Base-by-base conservation (phyloP, 768 basidiomycete species). In the Serpula lacrymans region DNA sequence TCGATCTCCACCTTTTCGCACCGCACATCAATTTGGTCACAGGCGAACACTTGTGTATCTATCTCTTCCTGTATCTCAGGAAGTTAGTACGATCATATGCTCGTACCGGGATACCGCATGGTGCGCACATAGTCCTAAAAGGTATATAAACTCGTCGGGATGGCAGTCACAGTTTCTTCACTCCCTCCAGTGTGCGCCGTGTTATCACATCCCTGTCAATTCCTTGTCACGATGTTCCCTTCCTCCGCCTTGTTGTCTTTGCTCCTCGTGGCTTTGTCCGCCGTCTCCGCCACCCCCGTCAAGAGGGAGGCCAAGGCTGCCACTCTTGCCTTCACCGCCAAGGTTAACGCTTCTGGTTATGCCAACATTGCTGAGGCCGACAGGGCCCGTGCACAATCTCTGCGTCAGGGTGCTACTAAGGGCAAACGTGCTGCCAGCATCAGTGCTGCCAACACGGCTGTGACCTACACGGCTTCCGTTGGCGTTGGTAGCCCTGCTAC, bases 391-490 rank as follows among this genome's bases (percentile, higher is more conserved):
- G 49, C 37, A 13, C 43, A 47, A 24, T 27, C 33, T 11, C 34
- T 53, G 43, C 43, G 26, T 8, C 34, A 46, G 33, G 27, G 3
- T 17, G 11, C 11, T 8, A 22, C 14, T 5, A 30, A 36, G 1
- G n/a, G 18, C 7, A 52, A 52, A 36, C 50, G 50, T 32, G 16
- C 18, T 25, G 40, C 6, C 32, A 30, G 9, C 22, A 24, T 5
- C 14, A 20, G 22, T 4, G 35, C 55, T 9, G 41, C 52, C 5
- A 65, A 65, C 29, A n/a, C 17, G 4, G 37, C 5, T 2, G 48
- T 59, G 1, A 8, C 31, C 14, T 68, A 68, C 37, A 53, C 51
- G 1, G 58, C 56, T 1, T 3, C 60, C 39, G 52, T 64, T n/a
- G 45, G 47, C n/a, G 16, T 63, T 7, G 60, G 60, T 13, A 29